Evolutionary conservation across 1,139 yeast species (phyloP).

Genomic region (Lizanozyma gosingica): DNA sequence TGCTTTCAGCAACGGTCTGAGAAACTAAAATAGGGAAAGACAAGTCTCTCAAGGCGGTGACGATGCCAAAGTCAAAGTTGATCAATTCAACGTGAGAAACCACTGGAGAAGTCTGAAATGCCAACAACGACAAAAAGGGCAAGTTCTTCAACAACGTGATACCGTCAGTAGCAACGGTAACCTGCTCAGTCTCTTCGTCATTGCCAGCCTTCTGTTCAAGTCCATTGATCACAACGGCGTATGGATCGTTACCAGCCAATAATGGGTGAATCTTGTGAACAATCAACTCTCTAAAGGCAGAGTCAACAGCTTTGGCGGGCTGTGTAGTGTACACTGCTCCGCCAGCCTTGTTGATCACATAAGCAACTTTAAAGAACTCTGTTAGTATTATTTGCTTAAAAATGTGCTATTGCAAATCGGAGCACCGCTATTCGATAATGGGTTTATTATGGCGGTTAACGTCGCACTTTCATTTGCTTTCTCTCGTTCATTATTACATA

Average conservation of each 20-base stretch:
- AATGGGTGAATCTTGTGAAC: slow-evolving; percentile 22
- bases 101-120: slow-evolving; percentile 34
- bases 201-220: slow-evolving; percentile 12
- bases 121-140: slow-evolving; percentile 43
- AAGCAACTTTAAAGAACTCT: slow-evolving; percentile 6
- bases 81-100: slow-evolving; percentile 56
- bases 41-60: slow-evolving; percentile 65
- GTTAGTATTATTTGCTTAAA: no score
- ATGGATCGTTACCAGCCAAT: slow-evolving; percentile 46
- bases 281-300: slow-evolving; percentile 19
- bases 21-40: slow-evolving; percentile 60
- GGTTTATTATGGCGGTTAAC: no score
- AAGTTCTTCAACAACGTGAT: slow-evolving; percentile 40
- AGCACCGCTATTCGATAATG: no score
- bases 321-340: slow-evolving; percentile 36
- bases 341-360: slow-evolving; percentile 13
- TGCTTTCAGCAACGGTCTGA: slow-evolving; percentile 44
- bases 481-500: no score
- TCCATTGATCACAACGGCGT: slow-evolving; percentile 30
- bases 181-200: slow-evolving; percentile 21
- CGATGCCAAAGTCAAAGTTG: slow-evolving; percentile 52
- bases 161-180: slow-evolving; percentile 47
- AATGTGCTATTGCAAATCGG: no score
- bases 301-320: slow-evolving; percentile 37
- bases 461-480: no score